A percentile compares a stretch with the other conserved stretches of the same genome.
phyloP scores from a whole-genome alignment of 2,329 filamentous ascomycete species.

The Escovopsis sp. region DNA sequence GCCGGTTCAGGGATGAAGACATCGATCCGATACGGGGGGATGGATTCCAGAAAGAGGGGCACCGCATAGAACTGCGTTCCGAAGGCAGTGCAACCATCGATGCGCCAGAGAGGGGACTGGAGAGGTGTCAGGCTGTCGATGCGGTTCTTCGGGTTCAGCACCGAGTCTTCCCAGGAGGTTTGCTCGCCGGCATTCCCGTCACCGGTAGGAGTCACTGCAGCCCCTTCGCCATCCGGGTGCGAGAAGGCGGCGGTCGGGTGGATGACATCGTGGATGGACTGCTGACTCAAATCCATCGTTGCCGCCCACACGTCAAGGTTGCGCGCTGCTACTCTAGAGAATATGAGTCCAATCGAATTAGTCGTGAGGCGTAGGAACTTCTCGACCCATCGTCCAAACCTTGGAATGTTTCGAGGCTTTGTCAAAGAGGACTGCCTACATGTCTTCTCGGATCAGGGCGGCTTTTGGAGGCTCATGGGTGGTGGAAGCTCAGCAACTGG shows the following conservation, averaged over 20 bases:
- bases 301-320: not conserved
- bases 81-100: conserved; percentile 42
- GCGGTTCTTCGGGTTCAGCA: conserved; percentile 45
- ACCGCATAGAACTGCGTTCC: conserved; percentile 44
- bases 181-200: not conserved
- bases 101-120: conserved; percentile 34
- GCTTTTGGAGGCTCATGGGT: too few relatives aligned
- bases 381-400: not conserved
- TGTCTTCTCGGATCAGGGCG: too few relatives aligned
- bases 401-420: too few relatives aligned
- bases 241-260: conserved; percentile 43
- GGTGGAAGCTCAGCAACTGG: too few relatives aligned
- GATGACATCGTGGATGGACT: conserved; percentile 38
- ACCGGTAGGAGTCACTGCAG: not conserved
- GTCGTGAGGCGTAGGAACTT: not conserved
- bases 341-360: too few relatives aligned
- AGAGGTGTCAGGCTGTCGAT: conserved; percentile 39
- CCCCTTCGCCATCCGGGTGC: conserved; percentile 2
- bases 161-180: conserved; percentile 30
- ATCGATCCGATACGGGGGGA: conserved; percentile 40
- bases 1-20: conserved; percentile 40
- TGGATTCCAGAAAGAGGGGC: conserved; percentile 32
- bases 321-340: too few relatives aligned
- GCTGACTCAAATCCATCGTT: conserved; percentile 38
- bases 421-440: too few relatives aligned